Conservation (phyloP, 1,284 basidiomycete species). For the Thelephora terrestris region DNA sequence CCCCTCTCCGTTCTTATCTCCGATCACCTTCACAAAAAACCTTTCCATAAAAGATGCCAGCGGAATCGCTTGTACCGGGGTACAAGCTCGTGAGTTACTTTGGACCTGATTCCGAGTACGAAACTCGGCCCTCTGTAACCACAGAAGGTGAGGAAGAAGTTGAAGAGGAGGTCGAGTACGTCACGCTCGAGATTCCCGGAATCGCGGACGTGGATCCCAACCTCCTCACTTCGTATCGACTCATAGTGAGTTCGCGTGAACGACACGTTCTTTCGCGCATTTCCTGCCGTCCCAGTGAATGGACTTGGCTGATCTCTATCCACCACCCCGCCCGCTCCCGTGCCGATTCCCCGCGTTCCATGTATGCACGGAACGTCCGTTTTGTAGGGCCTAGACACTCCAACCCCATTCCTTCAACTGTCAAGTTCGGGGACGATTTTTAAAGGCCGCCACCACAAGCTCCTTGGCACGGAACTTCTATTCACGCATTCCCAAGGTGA, state of each 20-base stretch:
- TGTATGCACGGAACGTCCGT: neutral
- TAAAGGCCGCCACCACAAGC: conserved; percentile 50
- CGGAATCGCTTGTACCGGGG: conserved; percentile 30
- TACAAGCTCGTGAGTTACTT: conserved; percentile 55
- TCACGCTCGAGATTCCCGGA: conserved; percentile 60
- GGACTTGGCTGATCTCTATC: too few relatives aligned
- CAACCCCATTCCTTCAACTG: conserved; percentile 63
- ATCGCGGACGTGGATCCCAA: conserved; percentile 45
- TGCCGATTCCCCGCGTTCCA: conserved; percentile 3
- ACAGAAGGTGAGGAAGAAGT: conserved; percentile 23
- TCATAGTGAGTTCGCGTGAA: conserved; percentile 45
- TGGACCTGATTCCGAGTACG: conserved; percentile 48
- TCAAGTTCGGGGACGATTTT: conserved; percentile 49
- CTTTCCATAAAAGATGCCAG: too few relatives aligned
- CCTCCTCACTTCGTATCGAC: conserved; percentile 59
- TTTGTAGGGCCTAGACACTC: conserved; percentile 62
- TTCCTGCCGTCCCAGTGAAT: too few relatives aligned
- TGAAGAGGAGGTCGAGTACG: conserved; percentile 49
- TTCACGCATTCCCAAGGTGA: conserved; percentile 56
- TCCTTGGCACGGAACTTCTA: conserved; percentile 64
- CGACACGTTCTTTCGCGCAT: too few relatives aligned
- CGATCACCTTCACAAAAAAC: too few relatives aligned
- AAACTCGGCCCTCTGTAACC: conserved; percentile 14
- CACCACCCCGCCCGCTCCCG: neutral
- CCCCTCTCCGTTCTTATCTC: too few relatives aligned